Conservation (phyloP, 805 yeast species). For the Lachancea mirantina region DNA sequence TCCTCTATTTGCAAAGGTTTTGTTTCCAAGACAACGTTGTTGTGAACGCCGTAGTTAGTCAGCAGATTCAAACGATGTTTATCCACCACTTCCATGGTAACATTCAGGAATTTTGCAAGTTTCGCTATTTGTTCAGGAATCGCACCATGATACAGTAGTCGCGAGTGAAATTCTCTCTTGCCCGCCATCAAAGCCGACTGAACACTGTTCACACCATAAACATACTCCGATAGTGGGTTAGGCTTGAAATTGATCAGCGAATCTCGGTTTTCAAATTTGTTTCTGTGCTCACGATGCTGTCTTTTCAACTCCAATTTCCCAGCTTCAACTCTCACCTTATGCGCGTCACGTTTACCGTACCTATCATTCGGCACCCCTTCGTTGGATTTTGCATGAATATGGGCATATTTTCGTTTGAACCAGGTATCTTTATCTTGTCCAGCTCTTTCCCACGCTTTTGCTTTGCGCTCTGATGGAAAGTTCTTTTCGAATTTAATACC, state of each 20-base stretch:
- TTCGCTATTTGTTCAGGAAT: constrained; percentile 37
- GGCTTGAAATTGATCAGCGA: constrained; percentile 17
- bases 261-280: constrained; percentile 9
- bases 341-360: constrained; percentile 15
- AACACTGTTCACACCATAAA: constrained; percentile 74
- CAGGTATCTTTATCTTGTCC: constrained; percentile 56
- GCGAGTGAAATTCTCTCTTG: constrained; percentile 46
- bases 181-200: constrained; percentile 55
- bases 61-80: constrained; percentile 51
- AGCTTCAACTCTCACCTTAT: constrained; percentile 13
- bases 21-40: constrained; percentile 69
- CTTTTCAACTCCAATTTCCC: constrained; percentile 5
- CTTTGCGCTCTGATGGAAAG: constrained; percentile 33
- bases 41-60: constrained; percentile 67
- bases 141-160: constrained; percentile 42
- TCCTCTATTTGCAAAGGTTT: constrained; percentile 31
- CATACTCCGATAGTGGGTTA: constrained; percentile 54
- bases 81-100: constrained; percentile 18
- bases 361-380: constrained; percentile 15
- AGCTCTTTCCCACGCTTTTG: constrained; percentile 61
- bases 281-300: constrained; percentile 6
- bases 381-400: constrained; percentile 50
- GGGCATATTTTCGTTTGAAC: constrained; percentile 57
- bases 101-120: constrained; percentile 37
- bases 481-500: constrained; percentile 35